These are phyloP conservation scores for Candida nanaspora DNA, from an alignment of 805 yeast genomes.

Conservation along the genomic window DNA sequence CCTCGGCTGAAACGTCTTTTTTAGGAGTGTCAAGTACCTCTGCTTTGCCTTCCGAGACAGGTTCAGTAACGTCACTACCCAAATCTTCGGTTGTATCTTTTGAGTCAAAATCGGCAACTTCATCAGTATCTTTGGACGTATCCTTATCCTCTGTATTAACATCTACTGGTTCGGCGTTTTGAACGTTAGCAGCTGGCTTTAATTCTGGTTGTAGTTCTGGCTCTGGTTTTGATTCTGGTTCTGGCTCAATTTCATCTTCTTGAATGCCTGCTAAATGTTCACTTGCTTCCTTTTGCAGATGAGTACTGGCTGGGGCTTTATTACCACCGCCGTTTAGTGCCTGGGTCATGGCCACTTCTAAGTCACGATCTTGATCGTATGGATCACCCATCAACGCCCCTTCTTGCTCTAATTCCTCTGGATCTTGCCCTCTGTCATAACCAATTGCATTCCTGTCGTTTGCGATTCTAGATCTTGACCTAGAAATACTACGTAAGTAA, in stretches of 20 bases:
- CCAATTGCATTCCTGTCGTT: constrained; percentile 27
- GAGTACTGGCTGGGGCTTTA: neutral
- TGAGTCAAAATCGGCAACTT: no score
- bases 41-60: no score
- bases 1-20: no score
- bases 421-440: constrained; percentile 12
- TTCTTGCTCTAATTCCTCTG: constrained; percentile 42
- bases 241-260: constrained; percentile 5
- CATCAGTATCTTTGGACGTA: no score
- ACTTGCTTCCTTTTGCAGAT: neutral
- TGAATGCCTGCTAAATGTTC: constrained; percentile 10
- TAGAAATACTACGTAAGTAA: constrained; percentile 58
- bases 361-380: constrained; percentile 37
- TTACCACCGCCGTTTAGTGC: constrained; percentile 28
- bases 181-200: no score
- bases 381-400: constrained; percentile 54
- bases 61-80: no score
- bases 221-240: no score
- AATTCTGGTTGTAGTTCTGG: constrained; percentile 12
- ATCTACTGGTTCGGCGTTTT: no score
- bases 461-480: constrained; percentile 51
- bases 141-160: no score
- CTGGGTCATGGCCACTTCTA: constrained; percentile 42
- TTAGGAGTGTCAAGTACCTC: no score
- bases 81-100: no score